Conservation (phyloP, 2,329 filamentous ascomycete species). For the Cercospora nicotianae region DNA sequence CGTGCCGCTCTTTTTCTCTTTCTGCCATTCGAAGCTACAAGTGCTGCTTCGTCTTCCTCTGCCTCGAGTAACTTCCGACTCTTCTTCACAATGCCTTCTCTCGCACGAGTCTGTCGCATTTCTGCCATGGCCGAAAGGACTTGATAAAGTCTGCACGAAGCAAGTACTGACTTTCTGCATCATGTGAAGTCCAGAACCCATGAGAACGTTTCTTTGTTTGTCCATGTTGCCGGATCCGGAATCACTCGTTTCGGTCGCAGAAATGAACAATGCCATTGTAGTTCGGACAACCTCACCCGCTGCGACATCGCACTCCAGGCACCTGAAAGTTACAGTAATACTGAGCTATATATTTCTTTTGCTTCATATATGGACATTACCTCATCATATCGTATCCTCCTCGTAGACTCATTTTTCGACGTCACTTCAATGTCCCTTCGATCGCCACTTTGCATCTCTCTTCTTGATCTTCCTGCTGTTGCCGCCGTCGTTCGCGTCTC, state of each 20-base stretch:
- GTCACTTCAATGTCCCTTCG: slow-evolving; percentile 6
- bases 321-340: neutral
- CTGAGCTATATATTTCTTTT: neutral
- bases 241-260: neutral
- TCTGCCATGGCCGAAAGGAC: neutral
- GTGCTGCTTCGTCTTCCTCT: neutral
- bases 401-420: neutral
- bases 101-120: neutral
- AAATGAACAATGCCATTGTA: neutral
- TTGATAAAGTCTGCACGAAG: neutral
- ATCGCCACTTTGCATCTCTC: slow-evolving; percentile 11
- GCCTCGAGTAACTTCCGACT: neutral
- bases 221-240: neutral
- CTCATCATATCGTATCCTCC: neutral
- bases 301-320: neutral
- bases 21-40: neutral
- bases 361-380: neutral
- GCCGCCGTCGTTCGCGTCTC: slow-evolving; percentile 11
- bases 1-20: neutral
- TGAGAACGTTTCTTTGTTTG: neutral
- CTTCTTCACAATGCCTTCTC: neutral
- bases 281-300: neutral
- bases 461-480: slow-evolving; percentile 7
- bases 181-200: neutral
- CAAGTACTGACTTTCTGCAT: neutral